A percentile compares a stretch with the other conserved stretches of the same genome.
Evolutionary conservation across 192 early-diverging fungal genomes (phyloP).

Genomic region (Rhizophagus clarus): DNA sequence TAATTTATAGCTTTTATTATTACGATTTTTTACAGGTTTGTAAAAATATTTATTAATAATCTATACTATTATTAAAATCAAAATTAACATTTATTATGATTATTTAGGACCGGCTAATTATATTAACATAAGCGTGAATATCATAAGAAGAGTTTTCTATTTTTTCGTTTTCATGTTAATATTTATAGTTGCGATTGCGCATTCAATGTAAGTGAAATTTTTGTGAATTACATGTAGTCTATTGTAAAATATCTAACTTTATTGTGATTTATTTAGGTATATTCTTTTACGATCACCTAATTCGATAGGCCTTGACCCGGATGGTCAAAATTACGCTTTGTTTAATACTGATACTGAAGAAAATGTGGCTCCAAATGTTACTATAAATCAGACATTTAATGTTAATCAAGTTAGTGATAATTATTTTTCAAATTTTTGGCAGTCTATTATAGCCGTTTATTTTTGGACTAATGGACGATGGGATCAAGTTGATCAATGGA

Average conservation of each 20-base stretch:
- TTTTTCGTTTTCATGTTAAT: slow-evolving; percentile 2
- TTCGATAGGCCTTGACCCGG: neutral
- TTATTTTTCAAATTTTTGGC: neutral
- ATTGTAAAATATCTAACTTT: too few species aligned
- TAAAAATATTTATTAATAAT: neutral
- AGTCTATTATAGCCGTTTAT: slow-evolving; percentile 14
- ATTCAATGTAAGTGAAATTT: slow-evolving; percentile 5
- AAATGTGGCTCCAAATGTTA: neutral
- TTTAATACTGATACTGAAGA: too few species aligned
- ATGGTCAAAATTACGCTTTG: neutral
- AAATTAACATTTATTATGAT: neutral
- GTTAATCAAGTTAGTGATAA: neutral
- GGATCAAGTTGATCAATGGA: slow-evolving; percentile 24
- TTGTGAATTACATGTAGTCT: too few species aligned
- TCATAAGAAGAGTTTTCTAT: neutral
- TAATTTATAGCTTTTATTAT: neutral
- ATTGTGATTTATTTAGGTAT: neutral
- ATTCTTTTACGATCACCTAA: neutral
- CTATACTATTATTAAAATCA: neutral
- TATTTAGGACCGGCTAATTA: slow-evolving; percentile 4
- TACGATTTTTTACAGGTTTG: slow-evolving; percentile 2
- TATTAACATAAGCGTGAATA: neutral
- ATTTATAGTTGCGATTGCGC: neutral
- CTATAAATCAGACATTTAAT: neutral
- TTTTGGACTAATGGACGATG: slow-evolving; percentile 28